Evolutionary conservation across 2,329 filamentous ascomycete genomes (phyloP).

Genomic region (Ceratocystiopsis sp.): DNA sequence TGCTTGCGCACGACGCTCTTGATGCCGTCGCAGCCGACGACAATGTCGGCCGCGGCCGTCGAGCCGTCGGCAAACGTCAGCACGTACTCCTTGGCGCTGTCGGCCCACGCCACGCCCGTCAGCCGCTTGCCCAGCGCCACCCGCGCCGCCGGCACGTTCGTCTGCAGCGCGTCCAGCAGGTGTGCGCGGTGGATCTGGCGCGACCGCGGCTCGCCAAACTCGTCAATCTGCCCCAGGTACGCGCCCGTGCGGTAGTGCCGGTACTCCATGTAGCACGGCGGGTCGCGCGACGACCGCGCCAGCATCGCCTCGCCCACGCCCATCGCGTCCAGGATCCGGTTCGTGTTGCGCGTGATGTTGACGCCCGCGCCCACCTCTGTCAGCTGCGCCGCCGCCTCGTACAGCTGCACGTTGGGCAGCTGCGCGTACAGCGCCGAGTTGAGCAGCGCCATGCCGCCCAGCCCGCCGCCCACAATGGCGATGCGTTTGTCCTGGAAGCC

Average conservation of each 20-base stretch:
- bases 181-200: slow-evolving; percentile 9
- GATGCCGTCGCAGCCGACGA: slow-evolving; percentile 49
- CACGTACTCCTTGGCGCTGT: slow-evolving; percentile 1
- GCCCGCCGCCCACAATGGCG: slow-evolving; percentile 22
- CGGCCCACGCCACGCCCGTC: slow-evolving; percentile 1
- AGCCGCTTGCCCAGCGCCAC: slow-evolving; percentile 6
- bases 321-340: slow-evolving; percentile 16
- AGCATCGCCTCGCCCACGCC: slow-evolving; percentile 15
- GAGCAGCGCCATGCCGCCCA: slow-evolving; percentile 20
- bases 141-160: background rate
- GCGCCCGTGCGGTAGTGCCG: slow-evolving; percentile 17
- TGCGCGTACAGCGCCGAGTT: slow-evolving; percentile 19
- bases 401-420: slow-evolving; percentile 14
- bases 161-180: slow-evolving; percentile 5
- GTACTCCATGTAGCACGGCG: slow-evolving; percentile 12
- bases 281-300: slow-evolving; percentile 5
- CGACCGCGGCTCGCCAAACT: slow-evolving; percentile 7
- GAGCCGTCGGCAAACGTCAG: slow-evolving; percentile 15
- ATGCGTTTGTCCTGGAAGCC: slow-evolving; percentile 10
- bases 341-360: slow-evolving; percentile 19
- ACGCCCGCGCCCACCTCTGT: slow-evolving; percentile 20
- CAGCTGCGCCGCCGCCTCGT: slow-evolving; percentile 18
- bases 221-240: slow-evolving; percentile 8
- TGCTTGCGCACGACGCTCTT: slow-evolving; percentile 37
- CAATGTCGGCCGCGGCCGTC: slow-evolving; percentile 17